phyloP scores from a whole-genome alignment of 148 eudicot genomes.

The Persicaria maculosa region DNA sequence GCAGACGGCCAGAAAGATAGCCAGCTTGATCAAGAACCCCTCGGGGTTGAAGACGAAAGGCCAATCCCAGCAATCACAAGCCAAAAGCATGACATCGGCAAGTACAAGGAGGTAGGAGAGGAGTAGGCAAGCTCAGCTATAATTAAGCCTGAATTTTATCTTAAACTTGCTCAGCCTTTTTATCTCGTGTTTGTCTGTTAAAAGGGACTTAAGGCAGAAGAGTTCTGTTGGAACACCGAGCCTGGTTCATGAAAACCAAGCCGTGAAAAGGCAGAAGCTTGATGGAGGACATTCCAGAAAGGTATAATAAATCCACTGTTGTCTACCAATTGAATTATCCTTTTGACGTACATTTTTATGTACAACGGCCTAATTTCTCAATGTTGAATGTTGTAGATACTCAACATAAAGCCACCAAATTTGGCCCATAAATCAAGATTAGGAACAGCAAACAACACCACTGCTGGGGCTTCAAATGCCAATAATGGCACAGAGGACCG shows the following conservation, averaged over 20 bases:
- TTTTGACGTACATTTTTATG: too few relatives aligned
- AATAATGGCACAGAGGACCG: slow-evolving; percentile 53
- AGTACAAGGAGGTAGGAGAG: slow-evolving; percentile 41
- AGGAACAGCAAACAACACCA: slow-evolving; percentile 28
- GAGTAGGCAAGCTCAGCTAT: not conserved
- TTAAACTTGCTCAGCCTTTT: not conserved
- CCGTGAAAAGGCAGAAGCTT: slow-evolving; percentile 84
- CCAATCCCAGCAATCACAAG: slow-evolving; percentile 38
- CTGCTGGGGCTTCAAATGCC: slow-evolving; percentile 25
- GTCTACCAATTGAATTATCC: not conserved
- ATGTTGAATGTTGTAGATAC: slow-evolving; percentile 40
- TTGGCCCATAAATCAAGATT: slow-evolving; percentile 70
- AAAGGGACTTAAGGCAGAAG: slow-evolving; percentile 38
- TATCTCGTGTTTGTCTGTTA: not conserved
- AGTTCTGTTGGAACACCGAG: slow-evolving; percentile 46
- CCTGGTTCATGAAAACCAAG: slow-evolving; percentile 81
- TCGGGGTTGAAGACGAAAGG: slow-evolving; percentile 51
- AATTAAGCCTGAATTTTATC: not conserved
- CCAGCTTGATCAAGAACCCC: slow-evolving; percentile 57
- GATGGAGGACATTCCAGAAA: slow-evolving; percentile 73
- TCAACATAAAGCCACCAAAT: slow-evolving; percentile 52
- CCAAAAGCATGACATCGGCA: slow-evolving; percentile 50
- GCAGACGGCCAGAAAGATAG: slow-evolving; percentile 56
- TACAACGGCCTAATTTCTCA: not conserved
- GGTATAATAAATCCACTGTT: slow-evolving; percentile 24